Conservation (phyloP, 257 asterid genomes). For the Salvia rosmarinus region DNA sequence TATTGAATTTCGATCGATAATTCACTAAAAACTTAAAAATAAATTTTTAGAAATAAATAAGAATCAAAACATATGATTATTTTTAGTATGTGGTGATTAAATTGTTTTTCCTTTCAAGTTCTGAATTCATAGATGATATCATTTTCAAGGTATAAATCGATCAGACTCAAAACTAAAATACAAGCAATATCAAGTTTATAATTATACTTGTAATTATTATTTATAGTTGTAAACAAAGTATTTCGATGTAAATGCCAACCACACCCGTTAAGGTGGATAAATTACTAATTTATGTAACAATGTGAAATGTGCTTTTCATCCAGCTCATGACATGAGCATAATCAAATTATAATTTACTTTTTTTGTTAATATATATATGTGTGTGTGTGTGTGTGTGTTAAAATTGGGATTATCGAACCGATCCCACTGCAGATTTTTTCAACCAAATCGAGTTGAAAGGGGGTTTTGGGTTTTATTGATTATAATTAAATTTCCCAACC, state of each 20-base stretch:
- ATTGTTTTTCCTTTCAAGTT: too few species aligned
- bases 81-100: too few species aligned
- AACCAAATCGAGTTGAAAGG: slow-evolving; percentile 18
- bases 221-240: too few species aligned
- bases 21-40: neutral
- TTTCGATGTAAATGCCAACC: neutral
- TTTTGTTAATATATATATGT: too few species aligned
- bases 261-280: neutral
- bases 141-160: too few species aligned
- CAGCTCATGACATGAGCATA: slow-evolving; percentile 30
- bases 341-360: neutral
- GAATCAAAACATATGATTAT: neutral
- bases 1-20: neutral
- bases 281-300: neutral
- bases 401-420: too few species aligned
- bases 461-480: slow-evolving; percentile 21
- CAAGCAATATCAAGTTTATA: too few species aligned
- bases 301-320: slow-evolving; percentile 12
- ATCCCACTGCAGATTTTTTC: slow-evolving; percentile 16
- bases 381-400: too few species aligned
- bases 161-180: too few species aligned
- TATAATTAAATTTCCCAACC: neutral
- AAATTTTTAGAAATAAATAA: neutral
- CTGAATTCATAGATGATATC: too few species aligned
- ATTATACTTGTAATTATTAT: too few species aligned